These are phyloP conservation scores for Aspergillus sojae DNA, from an alignment of 2,329 filamentous ascomycete species.

Conservation along the genomic window DNA sequence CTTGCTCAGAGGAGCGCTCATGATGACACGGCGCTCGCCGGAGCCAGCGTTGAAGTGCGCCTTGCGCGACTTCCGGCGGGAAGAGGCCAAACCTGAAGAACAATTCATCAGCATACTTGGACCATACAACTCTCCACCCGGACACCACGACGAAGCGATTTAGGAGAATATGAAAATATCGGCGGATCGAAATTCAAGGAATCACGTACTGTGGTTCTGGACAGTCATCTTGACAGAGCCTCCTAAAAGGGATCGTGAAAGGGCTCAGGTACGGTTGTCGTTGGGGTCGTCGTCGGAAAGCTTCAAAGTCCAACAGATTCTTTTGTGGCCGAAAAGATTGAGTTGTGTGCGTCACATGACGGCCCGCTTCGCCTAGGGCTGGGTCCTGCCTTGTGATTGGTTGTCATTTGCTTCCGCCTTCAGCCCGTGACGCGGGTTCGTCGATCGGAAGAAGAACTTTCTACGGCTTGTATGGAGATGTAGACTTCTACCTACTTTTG, in stretches of 20 bases:
- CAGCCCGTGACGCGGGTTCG: background rate
- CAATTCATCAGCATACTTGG: slow-evolving; percentile 14
- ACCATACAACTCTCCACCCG: background rate
- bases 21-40: slow-evolving; percentile 91
- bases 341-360: too few relatives aligned
- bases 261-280: slow-evolving; percentile 21
- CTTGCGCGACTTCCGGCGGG: slow-evolving; percentile 98
- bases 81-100: slow-evolving; percentile 59
- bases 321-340: too few relatives aligned
- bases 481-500: background rate
- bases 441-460: background rate
- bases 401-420: background rate
- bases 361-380: too few relatives aligned
- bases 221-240: slow-evolving; percentile 34
- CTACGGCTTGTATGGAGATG: background rate
- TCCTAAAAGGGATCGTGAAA: background rate
- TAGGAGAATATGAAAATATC: background rate
- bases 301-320: too few relatives aligned
- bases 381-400: too few relatives aligned
- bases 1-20: slow-evolving; percentile 94
- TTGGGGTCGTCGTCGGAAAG: too few relatives aligned
- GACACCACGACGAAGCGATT: background rate
- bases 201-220: slow-evolving; percentile 31
- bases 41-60: slow-evolving; percentile 77
- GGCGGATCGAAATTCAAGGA: slow-evolving; percentile 1